These are phyloP conservation scores for Triticum urartu DNA, from an alignment of 176 grass and related monocot species.

Conservation along the genomic window DNA sequence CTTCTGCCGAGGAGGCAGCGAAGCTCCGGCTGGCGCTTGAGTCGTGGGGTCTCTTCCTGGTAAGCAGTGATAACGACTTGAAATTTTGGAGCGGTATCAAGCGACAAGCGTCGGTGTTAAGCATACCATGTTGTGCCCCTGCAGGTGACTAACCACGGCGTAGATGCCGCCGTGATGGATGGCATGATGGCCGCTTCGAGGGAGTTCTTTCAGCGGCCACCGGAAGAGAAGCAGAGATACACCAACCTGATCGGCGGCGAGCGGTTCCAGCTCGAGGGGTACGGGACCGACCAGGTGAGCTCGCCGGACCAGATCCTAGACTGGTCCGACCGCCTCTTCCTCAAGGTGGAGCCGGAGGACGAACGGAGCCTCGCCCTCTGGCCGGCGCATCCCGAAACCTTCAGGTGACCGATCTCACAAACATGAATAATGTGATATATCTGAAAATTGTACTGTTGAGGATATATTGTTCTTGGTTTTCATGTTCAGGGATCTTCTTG, in stretches of 20 bases:
- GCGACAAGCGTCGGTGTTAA: not conserved
- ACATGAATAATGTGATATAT: no score
- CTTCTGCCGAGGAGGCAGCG: constrained; percentile 17
- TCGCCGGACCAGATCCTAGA: not conserved
- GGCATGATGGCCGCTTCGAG: constrained; percentile 35
- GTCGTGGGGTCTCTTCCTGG: constrained; percentile 24
- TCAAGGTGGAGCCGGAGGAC: constrained; percentile 46
- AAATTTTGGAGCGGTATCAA: not conserved
- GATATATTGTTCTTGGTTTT: no score
- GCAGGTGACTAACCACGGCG: constrained; percentile 41
- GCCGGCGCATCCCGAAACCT: constrained; percentile 31
- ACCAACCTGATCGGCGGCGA: constrained; percentile 48
- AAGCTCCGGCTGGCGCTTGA: constrained; percentile 42
- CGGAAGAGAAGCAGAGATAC: constrained; percentile 41
- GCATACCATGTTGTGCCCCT: not conserved
- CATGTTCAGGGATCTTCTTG: constrained; percentile 31
- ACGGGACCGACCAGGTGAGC: constrained; percentile 41
- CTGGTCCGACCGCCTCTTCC: constrained; percentile 50
- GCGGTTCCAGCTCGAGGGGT: constrained; percentile 47
- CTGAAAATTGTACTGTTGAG: no score
- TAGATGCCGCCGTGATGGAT: constrained; percentile 40
- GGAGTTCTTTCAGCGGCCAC: constrained; percentile 47
- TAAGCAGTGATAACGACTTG: no score
- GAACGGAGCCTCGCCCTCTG: constrained; percentile 38
- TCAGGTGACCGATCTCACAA: constrained; percentile 33